Percentiles rank a stretch among this genome's conserved stretches.
Evolutionary conservation across 352 stramenopile species (phyloP).

Genomic region (Phytophthora aleatoria): DNA sequence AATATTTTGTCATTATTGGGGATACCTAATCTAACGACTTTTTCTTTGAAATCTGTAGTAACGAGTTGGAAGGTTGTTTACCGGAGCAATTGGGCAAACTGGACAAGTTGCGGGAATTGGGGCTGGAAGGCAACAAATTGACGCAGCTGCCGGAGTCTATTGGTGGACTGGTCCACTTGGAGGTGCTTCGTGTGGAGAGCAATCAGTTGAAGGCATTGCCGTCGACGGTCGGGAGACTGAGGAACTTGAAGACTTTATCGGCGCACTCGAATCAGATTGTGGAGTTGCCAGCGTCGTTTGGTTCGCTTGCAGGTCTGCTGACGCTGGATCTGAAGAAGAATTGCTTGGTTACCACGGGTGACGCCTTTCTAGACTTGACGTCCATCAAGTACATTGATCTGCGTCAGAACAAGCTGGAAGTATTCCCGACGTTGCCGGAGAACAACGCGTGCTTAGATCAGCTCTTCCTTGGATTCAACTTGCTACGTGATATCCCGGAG

Average conservation of each 20-base stretch:
- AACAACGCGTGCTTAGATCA: conserved; percentile 58
- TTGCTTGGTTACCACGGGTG: conserved; percentile 39
- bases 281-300: conserved; percentile 56
- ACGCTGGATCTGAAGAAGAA: conserved; percentile 84
- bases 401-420: conserved; percentile 68
- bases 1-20: neutral
- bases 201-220: conserved; percentile 63
- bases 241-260: conserved; percentile 57
- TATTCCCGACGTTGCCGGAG: conserved; percentile 62
- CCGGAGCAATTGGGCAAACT: conserved; percentile 55
- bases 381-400: conserved; percentile 71
- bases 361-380: conserved; percentile 38
- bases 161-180: conserved; percentile 46
- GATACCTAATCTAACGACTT: too few species aligned
- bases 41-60: conserved; percentile 39
- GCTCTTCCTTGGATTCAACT: conserved; percentile 80
- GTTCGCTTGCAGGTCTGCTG: conserved; percentile 45
- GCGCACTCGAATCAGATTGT: conserved; percentile 68
- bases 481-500: conserved; percentile 51
- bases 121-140: conserved; percentile 71
- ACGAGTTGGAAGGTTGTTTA: conserved; percentile 55
- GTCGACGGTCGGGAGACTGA: conserved; percentile 51
- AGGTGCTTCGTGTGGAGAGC: conserved; percentile 65
- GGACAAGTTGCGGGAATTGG: conserved; percentile 63
- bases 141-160: conserved; percentile 58